phyloP scores from a whole-genome alignment of 169 alveolate species.

The Neospora caninum region DNA sequence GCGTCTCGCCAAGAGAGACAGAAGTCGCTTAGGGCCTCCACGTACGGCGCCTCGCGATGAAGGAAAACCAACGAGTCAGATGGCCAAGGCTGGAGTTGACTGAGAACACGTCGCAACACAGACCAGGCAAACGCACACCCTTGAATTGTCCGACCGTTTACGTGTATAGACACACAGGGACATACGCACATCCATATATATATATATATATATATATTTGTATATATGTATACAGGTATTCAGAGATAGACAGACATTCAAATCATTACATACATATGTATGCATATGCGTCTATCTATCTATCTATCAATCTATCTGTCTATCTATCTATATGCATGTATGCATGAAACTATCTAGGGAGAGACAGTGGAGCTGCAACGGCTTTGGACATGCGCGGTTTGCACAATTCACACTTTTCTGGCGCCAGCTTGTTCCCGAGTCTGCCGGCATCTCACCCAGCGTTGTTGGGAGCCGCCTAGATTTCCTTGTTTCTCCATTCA shows the following conservation, averaged over 20 bases:
- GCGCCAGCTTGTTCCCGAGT: too few species aligned
- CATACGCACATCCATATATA: not conserved
- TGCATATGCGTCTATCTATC: not conserved
- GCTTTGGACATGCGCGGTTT: too few species aligned
- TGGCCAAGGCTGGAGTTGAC: slow-evolving; percentile 37
- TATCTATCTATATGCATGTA: not conserved
- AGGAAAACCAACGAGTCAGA: slow-evolving; percentile 44
- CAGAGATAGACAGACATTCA: not conserved
- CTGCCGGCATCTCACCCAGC: too few species aligned
- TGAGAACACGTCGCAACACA: not conserved
- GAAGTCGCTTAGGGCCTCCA: slow-evolving; percentile 20
- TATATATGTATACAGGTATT: not conserved
- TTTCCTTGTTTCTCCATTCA: too few species aligned
- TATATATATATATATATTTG: not conserved
- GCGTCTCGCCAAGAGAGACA: slow-evolving; percentile 59
- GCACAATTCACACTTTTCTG: too few species aligned
- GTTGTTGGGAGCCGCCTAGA: too few species aligned
- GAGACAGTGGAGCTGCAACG: too few species aligned
- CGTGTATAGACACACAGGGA: not conserved
- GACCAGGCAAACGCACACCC: not conserved
- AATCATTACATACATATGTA: not conserved
- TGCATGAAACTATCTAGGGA: not conserved
- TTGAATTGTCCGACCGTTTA: not conserved
- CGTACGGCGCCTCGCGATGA: slow-evolving; percentile 49
- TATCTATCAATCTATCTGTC: not conserved